Evolutionary conservation across 148 eudicot species (phyloP).

Genomic region (Hydrangea macrophylla): DNA sequence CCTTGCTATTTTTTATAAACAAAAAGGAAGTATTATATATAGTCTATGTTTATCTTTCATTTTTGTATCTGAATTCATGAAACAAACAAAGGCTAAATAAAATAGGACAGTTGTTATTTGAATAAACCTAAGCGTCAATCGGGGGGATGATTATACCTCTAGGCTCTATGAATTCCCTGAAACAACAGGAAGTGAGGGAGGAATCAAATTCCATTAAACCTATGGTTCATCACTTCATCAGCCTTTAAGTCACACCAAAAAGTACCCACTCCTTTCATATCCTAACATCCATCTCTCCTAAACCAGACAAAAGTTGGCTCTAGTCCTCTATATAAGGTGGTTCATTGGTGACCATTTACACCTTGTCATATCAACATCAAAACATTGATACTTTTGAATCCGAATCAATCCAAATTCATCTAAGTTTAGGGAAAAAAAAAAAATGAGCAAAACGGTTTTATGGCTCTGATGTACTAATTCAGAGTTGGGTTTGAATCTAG

Average conservation of each 20-base stretch:
- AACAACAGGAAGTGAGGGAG: too few species aligned
- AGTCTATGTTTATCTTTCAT: too few species aligned
- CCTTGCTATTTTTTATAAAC: too few species aligned
- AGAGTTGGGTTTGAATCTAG: too few species aligned
- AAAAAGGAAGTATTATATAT: too few species aligned
- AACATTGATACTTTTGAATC: background rate
- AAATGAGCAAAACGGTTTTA: too few species aligned
- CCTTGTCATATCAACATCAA: conserved; percentile 12
- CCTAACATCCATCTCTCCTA: background rate
- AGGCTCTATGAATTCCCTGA: too few species aligned
- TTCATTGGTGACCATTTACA: background rate
- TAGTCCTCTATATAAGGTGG: background rate
- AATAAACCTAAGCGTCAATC: too few species aligned
- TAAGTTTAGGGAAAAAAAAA: background rate
- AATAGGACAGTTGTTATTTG: too few species aligned
- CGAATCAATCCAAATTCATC: background rate
- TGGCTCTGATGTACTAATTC: background rate
- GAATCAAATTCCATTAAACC: conserved; percentile 13
- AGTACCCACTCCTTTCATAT: background rate
- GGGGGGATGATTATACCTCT: too few species aligned
- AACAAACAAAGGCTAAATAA: too few species aligned
- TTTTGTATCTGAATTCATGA: too few species aligned
- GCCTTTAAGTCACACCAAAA: conserved; percentile 10
- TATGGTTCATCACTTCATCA: conserved; percentile 8
- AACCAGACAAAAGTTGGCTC: background rate